Conservation (phyloP, 1,139 yeast species). For the Yamadazyma blattariae region DNA sequence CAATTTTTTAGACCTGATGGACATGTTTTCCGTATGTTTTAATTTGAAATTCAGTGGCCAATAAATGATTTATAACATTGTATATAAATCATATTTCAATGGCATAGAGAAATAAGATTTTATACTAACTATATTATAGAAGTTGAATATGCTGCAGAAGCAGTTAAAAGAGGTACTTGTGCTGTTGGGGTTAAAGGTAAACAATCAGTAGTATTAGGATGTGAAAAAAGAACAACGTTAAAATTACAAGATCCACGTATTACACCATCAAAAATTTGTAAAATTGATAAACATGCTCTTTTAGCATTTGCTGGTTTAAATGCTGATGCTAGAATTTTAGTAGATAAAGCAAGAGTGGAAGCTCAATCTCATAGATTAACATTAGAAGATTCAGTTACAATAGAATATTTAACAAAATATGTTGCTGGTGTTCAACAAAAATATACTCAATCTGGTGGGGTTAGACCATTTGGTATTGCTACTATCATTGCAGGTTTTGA, state of each 20-base stretch:
- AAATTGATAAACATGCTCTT: slow-evolving; percentile 85
- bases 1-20: slow-evolving; percentile 79
- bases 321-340: slow-evolving; percentile 94
- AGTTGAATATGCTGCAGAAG: slow-evolving; percentile 97
- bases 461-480: slow-evolving; percentile 91
- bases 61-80: neutral
- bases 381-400: slow-evolving; percentile 88
- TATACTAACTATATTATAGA: slow-evolving; percentile 35
- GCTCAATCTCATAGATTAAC: slow-evolving; percentile 96
- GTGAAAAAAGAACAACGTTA: slow-evolving; percentile 93
- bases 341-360: slow-evolving; percentile 93
- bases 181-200: slow-evolving; percentile 96
- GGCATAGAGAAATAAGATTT: too few relatives aligned
- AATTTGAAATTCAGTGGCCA: too few relatives aligned
- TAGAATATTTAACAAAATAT: slow-evolving; percentile 89
- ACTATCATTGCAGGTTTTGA: slow-evolving; percentile 96
- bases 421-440: slow-evolving; percentile 97
- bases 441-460: slow-evolving; percentile 98
- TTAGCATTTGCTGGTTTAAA: slow-evolving; percentile 96
- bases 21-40: slow-evolving; percentile 89
- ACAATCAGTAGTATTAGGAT: slow-evolving; percentile 86
- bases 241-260: slow-evolving; percentile 95
- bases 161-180: slow-evolving; percentile 97
- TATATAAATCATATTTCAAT: neutral
- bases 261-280: slow-evolving; percentile 91